Base-by-base conservation (phyloP, 192 early-diverging fungal genomes). In the Podila verticillata region DNA sequence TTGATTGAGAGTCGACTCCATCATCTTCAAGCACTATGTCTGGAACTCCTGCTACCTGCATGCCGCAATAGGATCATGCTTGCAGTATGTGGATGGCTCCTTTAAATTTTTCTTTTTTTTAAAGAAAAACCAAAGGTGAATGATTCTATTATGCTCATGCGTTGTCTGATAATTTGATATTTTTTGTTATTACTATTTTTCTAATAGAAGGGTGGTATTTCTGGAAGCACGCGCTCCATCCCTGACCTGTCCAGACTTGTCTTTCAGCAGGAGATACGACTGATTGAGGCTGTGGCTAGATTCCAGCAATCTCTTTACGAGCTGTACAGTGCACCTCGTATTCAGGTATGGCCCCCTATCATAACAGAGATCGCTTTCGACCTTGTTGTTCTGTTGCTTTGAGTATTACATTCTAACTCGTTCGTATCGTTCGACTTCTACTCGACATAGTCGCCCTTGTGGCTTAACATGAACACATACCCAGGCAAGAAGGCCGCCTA, bases 1-100 rank as follows among this genome's bases (percentile, higher is more conserved):
- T 65, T 89, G n/a, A 81, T 89, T 48, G 88, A 89, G 49, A 86
- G 84, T 54, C 74, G 75, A 54, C 57, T 89, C 22, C 88, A 89
- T 57, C 88, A 89, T 62, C 83, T 89, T 26, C 86, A 89, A 48
- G 73, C 81, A 26, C 68, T 82, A 10, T 85, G 83, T 31, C 72
- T 87, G 35, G 82, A 83, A 59, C 51, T 84, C 26, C 68, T 89
- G 17, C 72, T 74, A 26, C 73, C 75, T 4, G 67, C 68, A 26
- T 79, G 75, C 32, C 68, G 75, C 34, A 64, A 64, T 30, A 61
- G 69, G 44, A 66, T 79, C 48, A 71, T 79, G 29, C 66, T 71
- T n/a, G 64, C 69, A 3, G 75, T 72, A 72, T 48, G 69, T 29
- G 30, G n/a, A 29, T 7, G 22, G 24, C 22, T 5, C 9, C 36